Evolutionary conservation across 2,329 filamentous ascomycete genomes (phyloP), one percentile per base, ranked within the genome.

Genomic region (Penicillium sp.): DNA sequence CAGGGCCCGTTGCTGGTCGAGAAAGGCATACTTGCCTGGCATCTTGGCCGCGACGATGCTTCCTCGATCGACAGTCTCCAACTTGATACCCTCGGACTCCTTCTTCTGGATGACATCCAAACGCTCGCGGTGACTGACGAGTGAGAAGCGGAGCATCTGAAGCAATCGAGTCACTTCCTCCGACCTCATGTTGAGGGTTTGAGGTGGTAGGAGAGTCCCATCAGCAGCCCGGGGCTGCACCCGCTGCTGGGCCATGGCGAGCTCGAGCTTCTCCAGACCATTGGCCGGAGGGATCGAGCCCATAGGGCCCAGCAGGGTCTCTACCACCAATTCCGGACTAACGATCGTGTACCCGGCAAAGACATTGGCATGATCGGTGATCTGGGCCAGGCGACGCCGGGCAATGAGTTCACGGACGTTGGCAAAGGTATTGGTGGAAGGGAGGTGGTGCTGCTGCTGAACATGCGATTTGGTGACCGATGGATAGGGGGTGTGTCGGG

Each of bases 281-380:
- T 71, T 74, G 44, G 68, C 65, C 8, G 74, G 74, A 37, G 73
- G 67, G 21, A 73, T 69, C 11, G 72, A 74, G 54, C 71, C 72
- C 68, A 72, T 71, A 28, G 74, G 72, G 4, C 74, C 75, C 59
- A 77, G 57, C 42, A 77, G 66, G 26, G 72, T 73, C 53, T 77
- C 73, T 43, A 75, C 73, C 48, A 76, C 74, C 68, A 76, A 65
- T 62, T 77, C 73, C 45, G 75, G 71, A 55, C 73, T 69, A 53
- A 76, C 74, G 57, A 77, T 76, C 42, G 65, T 75, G 56, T 77
- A 76, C 40, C 74, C 74, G 52, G 74, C 74, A 52, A 75, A 74
- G 23, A 74, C 67, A 66, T 77, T 77, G 64, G 74, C 73, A 68
- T 77, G 75, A 55, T 77, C 74, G 62, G 73, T 75, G 54, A 77